Evolutionary conservation across 257 asterid species (phyloP).

Genomic region (Scutellaria minor): DNA sequence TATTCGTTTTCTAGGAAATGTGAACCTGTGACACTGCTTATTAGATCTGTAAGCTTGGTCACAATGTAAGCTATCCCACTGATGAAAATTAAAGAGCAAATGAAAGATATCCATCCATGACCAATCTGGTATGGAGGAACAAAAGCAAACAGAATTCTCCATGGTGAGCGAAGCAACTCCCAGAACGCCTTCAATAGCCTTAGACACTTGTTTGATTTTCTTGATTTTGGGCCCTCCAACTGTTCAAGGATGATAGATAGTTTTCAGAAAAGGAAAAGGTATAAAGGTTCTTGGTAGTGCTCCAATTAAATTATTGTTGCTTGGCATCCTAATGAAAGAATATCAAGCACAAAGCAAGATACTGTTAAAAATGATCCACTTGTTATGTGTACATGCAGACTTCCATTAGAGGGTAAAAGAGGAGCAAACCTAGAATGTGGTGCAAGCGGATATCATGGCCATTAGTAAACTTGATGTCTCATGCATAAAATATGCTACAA

Average conservation of each 20-base stretch:
- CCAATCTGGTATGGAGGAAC: slow-evolving; percentile 92
- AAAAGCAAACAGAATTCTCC: slow-evolving; percentile 88
- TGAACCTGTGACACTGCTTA: slow-evolving; percentile 91
- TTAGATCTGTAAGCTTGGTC: slow-evolving; percentile 77
- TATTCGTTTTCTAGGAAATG: slow-evolving; percentile 2
- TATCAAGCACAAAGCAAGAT: too few relatives aligned
- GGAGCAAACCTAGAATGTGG: too few relatives aligned
- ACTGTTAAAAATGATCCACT: too few relatives aligned
- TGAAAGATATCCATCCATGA: slow-evolving; percentile 95
- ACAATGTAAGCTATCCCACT: slow-evolving; percentile 88
- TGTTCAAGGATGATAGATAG: slow-evolving; percentile 34
- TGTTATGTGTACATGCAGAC: too few relatives aligned
- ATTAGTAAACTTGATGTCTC: too few relatives aligned
- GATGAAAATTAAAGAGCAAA: slow-evolving; percentile 70
- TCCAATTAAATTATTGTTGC: too few relatives aligned
- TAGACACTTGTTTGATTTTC: slow-evolving; percentile 55
- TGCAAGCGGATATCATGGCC: too few relatives aligned
- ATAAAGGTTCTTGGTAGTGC: too few relatives aligned
- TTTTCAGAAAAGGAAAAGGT: slow-evolving; percentile 19
- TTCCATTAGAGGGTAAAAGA: too few relatives aligned
- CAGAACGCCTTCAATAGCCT: slow-evolving; percentile 56
- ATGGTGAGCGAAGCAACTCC: slow-evolving; percentile 75
- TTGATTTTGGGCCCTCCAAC: slow-evolving; percentile 72
- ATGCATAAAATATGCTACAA: too few relatives aligned
- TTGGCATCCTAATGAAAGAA: too few relatives aligned